Evolutionary conservation across 345 rosid genomes (phyloP).

Genomic region (Turnera subulata): DNA sequence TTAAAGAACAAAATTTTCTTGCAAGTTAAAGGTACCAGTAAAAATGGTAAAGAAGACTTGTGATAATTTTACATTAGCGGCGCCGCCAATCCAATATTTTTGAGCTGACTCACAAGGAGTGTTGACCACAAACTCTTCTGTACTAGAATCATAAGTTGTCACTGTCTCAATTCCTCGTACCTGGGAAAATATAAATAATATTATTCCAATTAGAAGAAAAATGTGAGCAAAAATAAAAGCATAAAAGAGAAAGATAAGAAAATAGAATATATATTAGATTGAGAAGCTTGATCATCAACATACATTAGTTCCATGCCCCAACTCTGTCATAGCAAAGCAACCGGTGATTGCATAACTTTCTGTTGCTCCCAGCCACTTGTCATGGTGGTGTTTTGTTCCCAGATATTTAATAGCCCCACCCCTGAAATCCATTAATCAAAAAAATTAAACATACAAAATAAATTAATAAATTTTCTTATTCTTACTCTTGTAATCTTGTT

Average conservation of each 20-base stretch:
- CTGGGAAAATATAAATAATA: too few relatives aligned
- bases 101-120: too few relatives aligned
- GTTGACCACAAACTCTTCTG: conserved; percentile 85
- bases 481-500: too few relatives aligned
- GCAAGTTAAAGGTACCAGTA: too few relatives aligned
- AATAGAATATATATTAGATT: background rate
- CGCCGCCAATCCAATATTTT: conserved; percentile 98
- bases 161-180: conserved; percentile 95
- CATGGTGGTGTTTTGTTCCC: conserved; percentile 85
- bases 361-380: conserved; percentile 73
- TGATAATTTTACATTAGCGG: conserved; percentile 55
- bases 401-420: conserved; percentile 78
- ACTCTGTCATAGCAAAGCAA: conserved; percentile 93
- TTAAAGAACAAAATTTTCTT: too few relatives aligned
- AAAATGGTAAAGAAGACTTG: background rate
- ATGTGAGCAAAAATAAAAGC: too few relatives aligned
- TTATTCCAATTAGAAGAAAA: background rate
- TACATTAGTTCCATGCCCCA: conserved; percentile 99
- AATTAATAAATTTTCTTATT: too few relatives aligned
- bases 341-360: conserved; percentile 71
- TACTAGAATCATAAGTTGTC: conserved; percentile 64
- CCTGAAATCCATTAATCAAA: conserved; percentile 36
- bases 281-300: conserved; percentile 19
- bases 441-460: too few relatives aligned
- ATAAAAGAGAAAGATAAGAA: background rate